Conservation (phyloP, 1,284 basidiomycete species). For the Apiotrichum domesticum region DNA sequence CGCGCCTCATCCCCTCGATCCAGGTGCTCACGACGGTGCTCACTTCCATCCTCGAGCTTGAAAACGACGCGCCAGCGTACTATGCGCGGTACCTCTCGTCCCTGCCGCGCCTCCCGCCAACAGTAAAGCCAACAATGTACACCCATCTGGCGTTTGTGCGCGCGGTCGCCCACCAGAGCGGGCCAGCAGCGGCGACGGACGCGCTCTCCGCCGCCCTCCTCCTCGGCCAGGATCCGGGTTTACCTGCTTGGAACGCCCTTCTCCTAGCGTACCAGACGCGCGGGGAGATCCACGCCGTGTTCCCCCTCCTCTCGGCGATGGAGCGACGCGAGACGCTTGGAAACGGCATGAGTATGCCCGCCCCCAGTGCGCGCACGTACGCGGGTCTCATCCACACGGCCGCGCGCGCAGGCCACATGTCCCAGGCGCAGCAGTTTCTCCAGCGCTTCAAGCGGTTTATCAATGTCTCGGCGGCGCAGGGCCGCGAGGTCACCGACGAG, state of each 20-base stretch:
- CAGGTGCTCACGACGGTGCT: conserved; percentile 25
- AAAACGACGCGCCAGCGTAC: conserved; percentile 13
- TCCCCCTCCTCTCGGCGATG: conserved; percentile 22
- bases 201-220: conserved; percentile 15
- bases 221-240: conserved; percentile 14
- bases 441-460: conserved; percentile 1
- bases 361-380: conserved; percentile 9
- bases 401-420: not conserved
- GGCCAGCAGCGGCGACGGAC: conserved; percentile 14
- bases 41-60: conserved; percentile 22
- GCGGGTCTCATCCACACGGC: conserved; percentile 7
- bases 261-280: conserved; percentile 19
- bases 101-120: conserved; percentile 10
- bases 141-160: conserved; percentile 29
- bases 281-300: conserved; percentile 16
- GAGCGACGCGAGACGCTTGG: conserved; percentile 6
- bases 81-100: conserved; percentile 19
- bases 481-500: not conserved
- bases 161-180: conserved; percentile 14
- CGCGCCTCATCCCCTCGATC: conserved; percentile 18
- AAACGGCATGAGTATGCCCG: not conserved
- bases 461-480: not conserved
- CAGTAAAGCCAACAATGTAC: conserved; percentile 19
- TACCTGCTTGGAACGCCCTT: conserved; percentile 21
- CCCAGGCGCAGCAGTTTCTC: conserved; percentile 1